Evolutionary conservation across 768 basidiomycete genomes (phyloP).

Genomic region (Dioszegia crocea): DNA sequence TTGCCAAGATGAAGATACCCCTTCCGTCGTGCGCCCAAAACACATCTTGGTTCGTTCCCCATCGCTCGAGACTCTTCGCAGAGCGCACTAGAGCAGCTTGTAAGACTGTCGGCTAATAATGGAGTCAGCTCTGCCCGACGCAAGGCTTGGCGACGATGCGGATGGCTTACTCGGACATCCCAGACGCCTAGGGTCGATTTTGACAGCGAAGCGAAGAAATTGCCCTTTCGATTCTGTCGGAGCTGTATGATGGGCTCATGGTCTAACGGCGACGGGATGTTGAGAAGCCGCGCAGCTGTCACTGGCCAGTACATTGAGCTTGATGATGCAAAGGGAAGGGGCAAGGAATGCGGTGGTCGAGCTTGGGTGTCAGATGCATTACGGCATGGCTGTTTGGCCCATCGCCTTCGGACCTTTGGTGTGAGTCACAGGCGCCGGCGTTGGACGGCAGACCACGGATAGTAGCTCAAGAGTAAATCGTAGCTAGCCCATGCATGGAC

Average conservation of each 20-base stretch:
- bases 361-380: not conserved
- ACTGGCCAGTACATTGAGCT: constrained; percentile 43
- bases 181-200: constrained; percentile 29
- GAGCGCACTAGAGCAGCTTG: constrained; percentile 70
- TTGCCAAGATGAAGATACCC: constrained; percentile 72
- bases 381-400: too few species aligned
- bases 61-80: constrained; percentile 68
- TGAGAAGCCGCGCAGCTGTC: constrained; percentile 21
- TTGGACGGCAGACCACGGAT: too few species aligned
- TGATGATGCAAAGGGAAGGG: not conserved
- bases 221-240: constrained; percentile 30
- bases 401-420: too few species aligned
- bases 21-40: constrained; percentile 81
- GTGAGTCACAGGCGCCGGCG: too few species aligned
- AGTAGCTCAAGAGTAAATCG: too few species aligned
- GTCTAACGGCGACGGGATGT: constrained; percentile 18
- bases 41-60: constrained; percentile 71
- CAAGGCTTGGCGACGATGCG: not conserved
- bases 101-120: constrained; percentile 48
- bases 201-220: constrained; percentile 37
- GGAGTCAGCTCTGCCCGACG: not conserved
- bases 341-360: not conserved
- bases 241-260: constrained; percentile 16
- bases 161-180: constrained; percentile 43
- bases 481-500: too few species aligned